Conservation (phyloP, 306 rosid genomes). For the Fragaria vesca region DNA sequence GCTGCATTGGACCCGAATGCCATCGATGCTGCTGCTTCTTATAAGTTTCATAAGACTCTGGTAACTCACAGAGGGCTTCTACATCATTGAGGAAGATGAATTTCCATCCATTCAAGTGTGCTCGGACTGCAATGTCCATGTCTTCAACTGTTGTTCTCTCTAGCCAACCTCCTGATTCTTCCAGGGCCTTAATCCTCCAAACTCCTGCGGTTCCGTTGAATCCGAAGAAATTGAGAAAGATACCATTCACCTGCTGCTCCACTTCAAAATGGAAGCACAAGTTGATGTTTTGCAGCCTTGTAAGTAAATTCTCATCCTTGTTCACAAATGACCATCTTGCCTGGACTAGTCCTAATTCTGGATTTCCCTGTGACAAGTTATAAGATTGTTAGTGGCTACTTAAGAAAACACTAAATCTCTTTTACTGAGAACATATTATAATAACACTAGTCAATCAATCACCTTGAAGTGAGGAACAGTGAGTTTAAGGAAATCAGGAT, state of each 20-base stretch:
- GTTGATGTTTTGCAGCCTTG: slow-evolving; percentile 92
- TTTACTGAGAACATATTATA: background rate
- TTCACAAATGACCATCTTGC: slow-evolving; percentile 95
- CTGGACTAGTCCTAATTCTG: slow-evolving; percentile 88
- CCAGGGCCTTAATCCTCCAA: slow-evolving; percentile 93
- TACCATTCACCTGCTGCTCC: slow-evolving; percentile 95
- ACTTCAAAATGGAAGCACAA: slow-evolving; percentile 98
- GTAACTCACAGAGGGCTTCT: slow-evolving; percentile 83
- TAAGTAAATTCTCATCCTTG: slow-evolving; percentile 88
- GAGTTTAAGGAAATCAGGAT: slow-evolving; percentile 81
- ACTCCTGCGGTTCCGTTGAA: slow-evolving; percentile 98
- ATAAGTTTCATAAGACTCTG: slow-evolving; percentile 94
- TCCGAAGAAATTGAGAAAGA: slow-evolving; percentile 85
- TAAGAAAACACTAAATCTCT: background rate
- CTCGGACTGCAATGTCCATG: slow-evolving; percentile 95
- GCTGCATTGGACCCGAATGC: slow-evolving; percentile 99
- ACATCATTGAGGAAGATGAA: slow-evolving; percentile 93
- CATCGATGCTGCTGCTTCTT: slow-evolving; percentile 98
- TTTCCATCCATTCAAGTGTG: slow-evolving; percentile 93
- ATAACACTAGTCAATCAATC: background rate
- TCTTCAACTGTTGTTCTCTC: slow-evolving; percentile 98
- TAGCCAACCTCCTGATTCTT: slow-evolving; percentile 96
- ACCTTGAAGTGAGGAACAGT: slow-evolving; percentile 93
- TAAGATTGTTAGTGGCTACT: slow-evolving; percentile 10
- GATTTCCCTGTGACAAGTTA: slow-evolving; percentile 64